Percentiles rank a stretch among this genome's conserved stretches.
These are phyloP conservation scores for Beta vulgaris DNA, from an alignment of 148 eudicot genomes.

Conservation along the genomic window DNA sequence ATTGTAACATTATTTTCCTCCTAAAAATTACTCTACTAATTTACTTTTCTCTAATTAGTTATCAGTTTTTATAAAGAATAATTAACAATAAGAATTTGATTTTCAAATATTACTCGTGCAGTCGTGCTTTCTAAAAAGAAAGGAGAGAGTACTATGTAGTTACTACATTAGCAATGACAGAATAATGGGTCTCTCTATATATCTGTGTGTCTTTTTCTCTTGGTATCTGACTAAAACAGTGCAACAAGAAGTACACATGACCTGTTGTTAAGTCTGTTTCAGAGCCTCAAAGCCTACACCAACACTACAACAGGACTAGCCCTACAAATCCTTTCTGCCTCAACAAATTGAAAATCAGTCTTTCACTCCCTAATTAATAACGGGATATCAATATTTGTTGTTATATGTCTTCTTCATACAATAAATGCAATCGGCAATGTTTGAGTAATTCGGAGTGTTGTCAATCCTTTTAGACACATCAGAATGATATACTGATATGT, in stretches of 20 bases:
- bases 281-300: constrained; percentile 24
- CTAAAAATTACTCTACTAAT: too few species aligned
- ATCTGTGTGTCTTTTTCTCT: constrained; percentile 11
- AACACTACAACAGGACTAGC: constrained; percentile 22
- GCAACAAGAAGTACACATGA: constrained; percentile 33
- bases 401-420: constrained; percentile 38
- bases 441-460: too few species aligned
- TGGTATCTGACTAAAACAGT: constrained; percentile 32
- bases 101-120: too few species aligned
- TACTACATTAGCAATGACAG: neutral
- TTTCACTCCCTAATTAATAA: constrained; percentile 12
- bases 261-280: constrained; percentile 27
- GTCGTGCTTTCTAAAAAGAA: too few species aligned
- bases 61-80: too few species aligned
- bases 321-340: constrained; percentile 18
- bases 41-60: too few species aligned
- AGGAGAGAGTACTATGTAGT: too few species aligned
- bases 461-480: too few species aligned
- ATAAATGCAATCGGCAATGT: constrained; percentile 38
- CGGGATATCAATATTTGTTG: constrained; percentile 16
- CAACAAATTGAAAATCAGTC: constrained; percentile 11
- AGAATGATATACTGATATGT: too few species aligned
- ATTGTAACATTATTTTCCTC: too few species aligned
- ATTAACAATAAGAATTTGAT: too few species aligned
- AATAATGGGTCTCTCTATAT: constrained; percentile 12